Base-by-base conservation (phyloP, 805 yeast species). In the Wickerhamiella sorbophila region DNA sequence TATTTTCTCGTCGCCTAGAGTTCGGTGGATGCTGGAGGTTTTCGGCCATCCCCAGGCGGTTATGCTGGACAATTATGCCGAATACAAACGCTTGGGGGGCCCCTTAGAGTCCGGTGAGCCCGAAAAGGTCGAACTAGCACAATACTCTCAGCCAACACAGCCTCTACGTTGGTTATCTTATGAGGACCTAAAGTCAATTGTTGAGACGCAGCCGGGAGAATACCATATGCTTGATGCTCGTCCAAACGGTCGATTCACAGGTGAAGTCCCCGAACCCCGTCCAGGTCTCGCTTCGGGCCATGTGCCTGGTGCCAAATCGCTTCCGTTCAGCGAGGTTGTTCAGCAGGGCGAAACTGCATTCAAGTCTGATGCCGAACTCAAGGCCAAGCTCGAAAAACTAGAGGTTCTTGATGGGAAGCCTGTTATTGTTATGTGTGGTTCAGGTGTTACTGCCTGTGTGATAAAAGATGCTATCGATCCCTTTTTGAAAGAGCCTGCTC, bases 371-470 rank as follows among this genome's bases (percentile, higher is more conserved):
- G 63, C 58, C 9, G 74, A 71, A 36, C 55, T 88, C 32, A 45
- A 57, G 5, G 54, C 61, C 14, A 57, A 75, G 8, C 70, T 86
- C 49, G 54, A 65, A 6, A 63, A 61, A 32, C 58, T 69, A 33
- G 63, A 64, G 2, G 51, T 64, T 8, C 49, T 50, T 31, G 44
- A 46, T 12, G 60, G 66, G 15, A 78, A 79, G 53, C 87, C 84
- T 10, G 75, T 82, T 15, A 75, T 91, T 39, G 82, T 80, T 32
- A 75, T 83, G 83, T 91, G 98, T 58, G 98, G 98, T 21, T 80
- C 96, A 0, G 98, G 97, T 36, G 96, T 91, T 38, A 79, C 96
- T 9, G 97, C 96, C 1, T 84, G 88, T 48, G 77, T 91, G 33
- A 69, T 88, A 36, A 79, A 82, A 59, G 65, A 79, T 6, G 97